Evolutionary conservation across 179 eudicot species (phyloP), one percentile per base, ranked within the genome.

Genomic region (Pouteria campechiana): DNA sequence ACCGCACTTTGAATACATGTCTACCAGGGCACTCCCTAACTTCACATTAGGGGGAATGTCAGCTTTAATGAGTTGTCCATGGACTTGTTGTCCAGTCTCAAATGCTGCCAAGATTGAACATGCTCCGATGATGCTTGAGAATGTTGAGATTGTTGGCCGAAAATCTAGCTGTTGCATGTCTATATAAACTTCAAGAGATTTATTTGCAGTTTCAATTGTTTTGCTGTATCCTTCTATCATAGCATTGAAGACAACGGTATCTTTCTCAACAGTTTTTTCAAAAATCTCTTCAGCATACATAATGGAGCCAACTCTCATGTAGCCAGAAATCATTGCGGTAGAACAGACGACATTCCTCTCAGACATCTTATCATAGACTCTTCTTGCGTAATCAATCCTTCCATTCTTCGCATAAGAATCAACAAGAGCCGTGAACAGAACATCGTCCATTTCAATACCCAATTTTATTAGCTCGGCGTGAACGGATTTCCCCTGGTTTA

Each of bases 141-240:
- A 89, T 3, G 95, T 81, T 8, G 97, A 85, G 48, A 89, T 38
- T 0, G 76, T 89, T 10, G 97, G 95, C 42, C 39, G 35, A 52
- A 76, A 78, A 34, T 57, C 45, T 54, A 72, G 43, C 41, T 78
- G 67, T 46, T 61, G 72, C 93, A 85, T 78, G n/a, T 67, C 70
- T 42, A 76, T 64, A 32, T 57, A 89, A 16, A 66, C 47, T 36
- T 63, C 72, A 62, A 81, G 22, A 0, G 95, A 81, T 53, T 47
- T 76, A 60, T 68, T 72, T 17, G 81, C 86, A 6, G 79, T 79
- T 22, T 68, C 74, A 20, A 68, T 32, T 27, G 81, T 71, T 41
- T 76, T 85, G 57, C 95, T 85, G 47, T 78, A 81, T 32, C 97
- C 95, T 67, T 85, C 95, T 16, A 89, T 85, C 97, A 85, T 85